Evolutionary conservation across 345 rosid species (phyloP).

Genomic region (Corchorus olitorius): DNA sequence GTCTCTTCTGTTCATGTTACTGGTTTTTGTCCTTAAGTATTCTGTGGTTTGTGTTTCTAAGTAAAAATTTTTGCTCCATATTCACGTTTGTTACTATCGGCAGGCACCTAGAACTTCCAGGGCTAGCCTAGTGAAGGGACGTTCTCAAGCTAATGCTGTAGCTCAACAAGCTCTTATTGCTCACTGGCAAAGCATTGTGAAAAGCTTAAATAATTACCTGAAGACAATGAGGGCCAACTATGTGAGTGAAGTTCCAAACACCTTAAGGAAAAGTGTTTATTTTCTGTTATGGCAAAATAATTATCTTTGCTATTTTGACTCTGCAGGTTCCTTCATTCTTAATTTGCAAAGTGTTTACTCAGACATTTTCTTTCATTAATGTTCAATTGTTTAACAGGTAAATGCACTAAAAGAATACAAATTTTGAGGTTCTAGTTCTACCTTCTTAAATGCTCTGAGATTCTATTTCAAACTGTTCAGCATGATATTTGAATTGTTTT

Average conservation of each 20-base stretch:
- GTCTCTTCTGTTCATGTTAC: not conserved
- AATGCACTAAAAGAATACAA: constrained; percentile 18
- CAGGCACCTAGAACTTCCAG: constrained; percentile 92
- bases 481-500: constrained; percentile 8
- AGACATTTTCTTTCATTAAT: constrained; percentile 88
- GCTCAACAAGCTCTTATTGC: constrained; percentile 85
- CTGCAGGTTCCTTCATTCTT: constrained; percentile 85
- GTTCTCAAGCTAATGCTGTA: constrained; percentile 79
- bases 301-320: constrained; percentile 22
- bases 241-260: constrained; percentile 48
- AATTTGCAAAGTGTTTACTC: constrained; percentile 78
- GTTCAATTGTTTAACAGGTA: constrained; percentile 97
- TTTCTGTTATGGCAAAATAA: constrained; percentile 23
- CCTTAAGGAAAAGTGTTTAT: constrained; percentile 4
- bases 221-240: constrained; percentile 79
- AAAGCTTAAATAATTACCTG: constrained; percentile 68
- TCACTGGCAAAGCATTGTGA: constrained; percentile 95
- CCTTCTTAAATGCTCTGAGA: constrained; percentile 11
- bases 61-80: not conserved
- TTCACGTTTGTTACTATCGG: constrained; percentile 24
- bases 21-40: not conserved
- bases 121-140: constrained; percentile 84
- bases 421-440: not conserved
- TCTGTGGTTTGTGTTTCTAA: not conserved
- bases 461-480: constrained; percentile 10